Evolutionary conservation across 495 filamentous ascomycete genomes (phyloP).

Genomic region (Penicillium daleae): DNA sequence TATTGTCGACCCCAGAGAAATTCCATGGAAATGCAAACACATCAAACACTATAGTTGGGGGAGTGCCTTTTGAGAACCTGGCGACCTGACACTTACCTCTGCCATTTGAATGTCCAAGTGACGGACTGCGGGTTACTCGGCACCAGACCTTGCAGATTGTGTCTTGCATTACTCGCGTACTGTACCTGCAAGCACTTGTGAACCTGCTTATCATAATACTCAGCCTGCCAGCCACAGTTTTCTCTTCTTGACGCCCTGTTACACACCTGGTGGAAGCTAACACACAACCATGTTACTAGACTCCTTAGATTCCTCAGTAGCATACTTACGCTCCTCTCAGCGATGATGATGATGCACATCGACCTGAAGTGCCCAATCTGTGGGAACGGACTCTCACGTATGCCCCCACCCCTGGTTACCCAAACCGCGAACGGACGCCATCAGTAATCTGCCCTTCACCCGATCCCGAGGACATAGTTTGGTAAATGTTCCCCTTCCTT

Average conservation of each 20-base stretch:
- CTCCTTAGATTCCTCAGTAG: slow-evolving; percentile 14
- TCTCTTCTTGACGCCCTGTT: slow-evolving; percentile 14
- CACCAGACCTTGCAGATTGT: slow-evolving; percentile 20
- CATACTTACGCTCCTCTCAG: slow-evolving; percentile 22
- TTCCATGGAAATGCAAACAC: slow-evolving; percentile 4
- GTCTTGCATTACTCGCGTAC: slow-evolving; percentile 17
- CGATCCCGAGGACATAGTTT: slow-evolving; percentile 17
- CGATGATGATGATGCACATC: slow-evolving; percentile 22
- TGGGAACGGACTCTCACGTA: slow-evolving; percentile 17
- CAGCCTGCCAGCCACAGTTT: slow-evolving; percentile 24
- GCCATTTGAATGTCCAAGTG: slow-evolving; percentile 22
- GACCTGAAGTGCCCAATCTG: slow-evolving; percentile 9
- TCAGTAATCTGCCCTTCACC: slow-evolving; percentile 25
- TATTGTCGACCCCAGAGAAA: too few species aligned
- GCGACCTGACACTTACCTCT: slow-evolving; percentile 11
- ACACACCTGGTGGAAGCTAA: slow-evolving; percentile 21
- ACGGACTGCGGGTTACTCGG: slow-evolving; percentile 18
- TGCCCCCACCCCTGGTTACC: slow-evolving; percentile 28
- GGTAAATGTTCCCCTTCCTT: slow-evolving; percentile 15
- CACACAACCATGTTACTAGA: slow-evolving; percentile 19
- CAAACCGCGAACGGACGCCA: slow-evolving; percentile 23
- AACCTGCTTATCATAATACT: slow-evolving; percentile 26
- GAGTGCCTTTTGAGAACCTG: slow-evolving; percentile 14
- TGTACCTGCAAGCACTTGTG: slow-evolving; percentile 24
- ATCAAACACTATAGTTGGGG: slow-evolving; percentile 11